Evolutionary conservation across 2,329 filamentous ascomycete species (phyloP).

Genomic region (Ilyonectria sp.): DNA sequence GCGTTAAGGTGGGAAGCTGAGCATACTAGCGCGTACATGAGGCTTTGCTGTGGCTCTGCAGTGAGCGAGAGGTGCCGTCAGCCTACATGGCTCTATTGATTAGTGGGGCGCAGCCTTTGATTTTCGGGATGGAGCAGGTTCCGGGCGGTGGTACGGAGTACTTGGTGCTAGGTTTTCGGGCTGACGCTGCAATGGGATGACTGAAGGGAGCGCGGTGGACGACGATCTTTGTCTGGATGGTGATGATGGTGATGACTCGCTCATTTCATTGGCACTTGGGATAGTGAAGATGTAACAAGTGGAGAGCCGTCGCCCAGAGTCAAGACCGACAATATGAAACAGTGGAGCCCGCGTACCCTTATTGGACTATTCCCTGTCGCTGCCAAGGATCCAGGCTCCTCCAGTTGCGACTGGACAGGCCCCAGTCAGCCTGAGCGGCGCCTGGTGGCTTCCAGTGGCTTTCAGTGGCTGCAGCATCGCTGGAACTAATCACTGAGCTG

Average conservation of each 20-base stretch:
- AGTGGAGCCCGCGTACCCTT: slow-evolving; percentile 8
- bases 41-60: slow-evolving; percentile 16
- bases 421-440: not conserved
- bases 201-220: not conserved
- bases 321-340: slow-evolving; percentile 24
- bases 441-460: slow-evolving; percentile 5
- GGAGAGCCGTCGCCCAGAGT: slow-evolving; percentile 12
- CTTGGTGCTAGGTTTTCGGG: not conserved
- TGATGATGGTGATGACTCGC: not conserved
- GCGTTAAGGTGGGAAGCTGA: slow-evolving; percentile 11
- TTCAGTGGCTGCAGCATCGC: slow-evolving; percentile 11
- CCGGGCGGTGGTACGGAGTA: slow-evolving; percentile 1
- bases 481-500: not conserved
- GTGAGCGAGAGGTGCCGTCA: slow-evolving; percentile 10
- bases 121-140: slow-evolving; percentile 14
- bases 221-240: slow-evolving; percentile 4
- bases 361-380: slow-evolving; percentile 11
- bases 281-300: slow-evolving; percentile 21
- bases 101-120: slow-evolving; percentile 20
- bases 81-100: slow-evolving; percentile 30
- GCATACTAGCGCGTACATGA: slow-evolving; percentile 21
- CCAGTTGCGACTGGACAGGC: not conserved
- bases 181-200: slow-evolving; percentile 5
- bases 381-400: slow-evolving; percentile 2
- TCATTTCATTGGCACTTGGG: slow-evolving; percentile 14